Base-by-base conservation (phyloP, 805 yeast species). In the Cyberlindnera sargentensis region DNA sequence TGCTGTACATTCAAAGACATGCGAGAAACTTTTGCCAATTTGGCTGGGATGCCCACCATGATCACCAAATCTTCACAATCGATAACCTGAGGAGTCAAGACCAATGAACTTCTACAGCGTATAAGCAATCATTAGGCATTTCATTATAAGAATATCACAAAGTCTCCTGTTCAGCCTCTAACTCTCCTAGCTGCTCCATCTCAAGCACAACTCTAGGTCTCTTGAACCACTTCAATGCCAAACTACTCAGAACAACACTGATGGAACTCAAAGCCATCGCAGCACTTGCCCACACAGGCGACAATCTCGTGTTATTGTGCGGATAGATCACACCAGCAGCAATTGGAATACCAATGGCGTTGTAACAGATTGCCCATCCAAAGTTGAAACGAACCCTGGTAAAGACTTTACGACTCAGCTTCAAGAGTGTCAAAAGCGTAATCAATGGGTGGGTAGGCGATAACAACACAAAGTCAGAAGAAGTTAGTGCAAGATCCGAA, bases 391-490 rank as follows among this genome's bases (percentile, higher is more conserved):
- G 66, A 15, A 78, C 80, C 51, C 84, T 63, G 15, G 63, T 58
- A 56, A 77, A 73, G 3, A 77, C 80, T 8, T 62, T 71, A 37
- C 58, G 62, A 0, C 81, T 71, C 29, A 78, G 60, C 41, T 76
- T 72, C 29, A 84, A 58, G 33, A 84, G 63, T 0, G 78, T 73
- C 32, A 81, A 66, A 36, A 84, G 61, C 1, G 82, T 69, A 8
- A 67, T 58, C 34, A 78, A 56, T 1, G 82, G 82, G 44, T 67
- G 63, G 7, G 68, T 57, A 34, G 79, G 74, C 6, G 75, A 74
- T 53, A 84, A 64, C 30, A 85, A 64, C 20, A 84, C 82, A 53
- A 84, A 84, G 58, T 84, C 87, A 45, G 86, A 81, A 3, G 89
- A 78, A 3, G 83, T 76, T 41, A 84, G 67, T 0, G 93, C 90